phyloP scores from a whole-genome alignment of 2,329 filamentous ascomycete genomes.

The Neophaeococcomyces aloes region DNA sequence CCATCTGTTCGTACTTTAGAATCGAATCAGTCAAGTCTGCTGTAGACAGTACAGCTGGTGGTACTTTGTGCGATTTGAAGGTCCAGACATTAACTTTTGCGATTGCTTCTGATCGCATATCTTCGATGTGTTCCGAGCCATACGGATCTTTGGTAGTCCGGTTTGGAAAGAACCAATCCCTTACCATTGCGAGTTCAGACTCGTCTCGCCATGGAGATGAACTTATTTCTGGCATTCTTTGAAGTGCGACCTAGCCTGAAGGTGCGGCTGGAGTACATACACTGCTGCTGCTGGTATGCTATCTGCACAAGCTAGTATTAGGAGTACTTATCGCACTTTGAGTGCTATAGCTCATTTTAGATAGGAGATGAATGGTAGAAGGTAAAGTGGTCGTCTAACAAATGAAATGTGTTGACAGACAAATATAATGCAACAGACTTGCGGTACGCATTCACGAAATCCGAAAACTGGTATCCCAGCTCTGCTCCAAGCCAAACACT shows the following conservation, averaged over 20 bases:
- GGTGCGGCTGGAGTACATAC: too few species aligned
- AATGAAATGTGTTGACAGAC: too few species aligned
- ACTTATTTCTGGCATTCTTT: not conserved
- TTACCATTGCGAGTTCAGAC: constrained; percentile 21
- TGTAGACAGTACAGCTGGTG: constrained; percentile 17
- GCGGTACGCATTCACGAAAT: too few species aligned
- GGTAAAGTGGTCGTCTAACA: too few species aligned
- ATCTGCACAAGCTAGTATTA: too few species aligned
- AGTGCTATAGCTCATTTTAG: too few species aligned
- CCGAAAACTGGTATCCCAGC: too few species aligned
- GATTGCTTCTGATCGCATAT: constrained; percentile 19
- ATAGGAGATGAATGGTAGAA: too few species aligned
- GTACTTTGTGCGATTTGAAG: constrained; percentile 17
- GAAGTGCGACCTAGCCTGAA: not conserved
- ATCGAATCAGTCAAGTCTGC: constrained; percentile 19
- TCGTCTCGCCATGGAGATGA: constrained; percentile 17
- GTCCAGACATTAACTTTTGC: constrained; percentile 19
- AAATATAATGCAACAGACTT: too few species aligned
- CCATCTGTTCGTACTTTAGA: constrained; percentile 15
- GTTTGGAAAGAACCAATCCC: constrained; percentile 21
- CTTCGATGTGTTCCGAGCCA: constrained; percentile 4
- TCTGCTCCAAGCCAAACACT: too few species aligned
- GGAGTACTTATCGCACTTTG: too few species aligned
- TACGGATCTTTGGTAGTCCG: constrained; percentile 16
- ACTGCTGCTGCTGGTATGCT: too few species aligned